Evolutionary conservation across 805 yeast species (phyloP), one percentile per base, ranked within the genome.

Genomic region (Candida boleticola): DNA sequence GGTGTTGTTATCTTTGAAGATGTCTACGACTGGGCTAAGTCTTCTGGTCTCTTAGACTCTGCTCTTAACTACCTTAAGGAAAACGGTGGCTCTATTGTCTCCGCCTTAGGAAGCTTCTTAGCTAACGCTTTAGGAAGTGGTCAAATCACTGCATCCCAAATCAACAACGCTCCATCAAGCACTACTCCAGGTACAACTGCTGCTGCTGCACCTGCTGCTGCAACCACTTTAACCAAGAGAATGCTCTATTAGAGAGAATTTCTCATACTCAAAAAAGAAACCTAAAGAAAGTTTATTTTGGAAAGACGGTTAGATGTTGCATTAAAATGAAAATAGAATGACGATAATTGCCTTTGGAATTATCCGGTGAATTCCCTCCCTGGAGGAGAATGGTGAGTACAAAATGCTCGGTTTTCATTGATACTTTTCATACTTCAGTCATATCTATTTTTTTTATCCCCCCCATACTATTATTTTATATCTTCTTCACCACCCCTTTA

Each of bases 1-100:
- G 74, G 71, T 36, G 37, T 60, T 36, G 65, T 61, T 31, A 45
- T 60, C 27, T 61, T 49, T 37, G 62, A 61, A 56, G 72, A 68
- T 36, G 43, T 67, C 29, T 64, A 53, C 58, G 26, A 30, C 32
- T 69, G 71, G 71, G 63, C 71, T 45, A 63, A 67, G 54, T 42
- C 50, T 16, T 55, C 61, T 11, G 74, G 74, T 46, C 29, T 68
- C 22, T 60, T 67, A 51, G 46, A 48, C 40, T 31, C 52, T 3
- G 62, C 57, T 39, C 48, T 67, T 34, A 32, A 42, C 27, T 62
- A 51, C 54, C 41, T 64, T 34, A 46, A 48, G 18, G 43, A 43
- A 30, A 53, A 55, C 52, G 71, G 68, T 45, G 53, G 58, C 31
- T 49, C 56, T 48, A 48, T 51, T 29, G 36, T 49, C 29, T 30